A percentile compares a stretch with the other conserved stretches of the same genome.
These are phyloP conservation scores for Volvox reticuliferus DNA, from an alignment of 139 green algal genomes.

Conservation along the genomic window DNA sequence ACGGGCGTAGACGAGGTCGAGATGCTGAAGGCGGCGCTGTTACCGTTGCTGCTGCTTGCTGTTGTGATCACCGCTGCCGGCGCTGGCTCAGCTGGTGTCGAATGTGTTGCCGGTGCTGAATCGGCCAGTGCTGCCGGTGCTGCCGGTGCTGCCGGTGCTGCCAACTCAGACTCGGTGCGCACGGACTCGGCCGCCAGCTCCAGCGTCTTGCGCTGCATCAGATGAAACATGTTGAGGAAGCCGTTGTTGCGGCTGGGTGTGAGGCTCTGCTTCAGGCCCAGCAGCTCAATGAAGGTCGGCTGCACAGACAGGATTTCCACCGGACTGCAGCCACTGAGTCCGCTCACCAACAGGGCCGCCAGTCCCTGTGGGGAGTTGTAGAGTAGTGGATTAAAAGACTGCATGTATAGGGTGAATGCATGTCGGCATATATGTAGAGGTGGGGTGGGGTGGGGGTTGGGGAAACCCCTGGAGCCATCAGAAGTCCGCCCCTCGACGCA, in stretches of 20 bases:
- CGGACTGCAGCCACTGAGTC: constrained; percentile 87
- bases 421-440: too few species aligned
- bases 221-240: constrained; percentile 96
- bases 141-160: not conserved
- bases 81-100: too few species aligned
- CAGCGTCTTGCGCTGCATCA: constrained; percentile 79
- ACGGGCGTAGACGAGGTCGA: constrained; percentile 38
- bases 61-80: not conserved
- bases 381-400: not conserved
- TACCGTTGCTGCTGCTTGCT: constrained; percentile 16
- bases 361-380: constrained; percentile 63
- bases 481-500: not conserved
- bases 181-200: constrained; percentile 19
- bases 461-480: too few species aligned
- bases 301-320: constrained; percentile 75
- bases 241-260: constrained; percentile 98
- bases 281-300: constrained; percentile 90
- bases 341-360: constrained; percentile 92
- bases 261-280: constrained; percentile 95
- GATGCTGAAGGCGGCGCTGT: not conserved
- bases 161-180: too few species aligned
- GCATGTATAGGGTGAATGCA: too few species aligned
- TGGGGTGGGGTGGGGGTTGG: not conserved
- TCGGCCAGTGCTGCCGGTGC: not conserved
- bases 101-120: not conserved